Evolutionary conservation across 306 rosid genomes (phyloP).

Genomic region (Quillaja saponaria): DNA sequence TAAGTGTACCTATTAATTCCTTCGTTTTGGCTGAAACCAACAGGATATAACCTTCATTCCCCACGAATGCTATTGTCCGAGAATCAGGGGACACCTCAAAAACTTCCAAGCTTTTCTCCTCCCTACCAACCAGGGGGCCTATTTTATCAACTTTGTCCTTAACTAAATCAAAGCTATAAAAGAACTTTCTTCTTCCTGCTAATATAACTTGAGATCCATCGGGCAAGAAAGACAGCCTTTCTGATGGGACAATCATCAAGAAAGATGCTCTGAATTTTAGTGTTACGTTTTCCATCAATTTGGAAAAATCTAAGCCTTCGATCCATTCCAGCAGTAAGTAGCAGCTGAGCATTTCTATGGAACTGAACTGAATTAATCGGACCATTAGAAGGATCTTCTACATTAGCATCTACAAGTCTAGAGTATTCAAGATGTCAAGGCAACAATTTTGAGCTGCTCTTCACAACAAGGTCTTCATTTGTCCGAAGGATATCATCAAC

Average conservation of each 20-base stretch:
- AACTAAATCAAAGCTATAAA: constrained; percentile 77
- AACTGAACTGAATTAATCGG: constrained; percentile 79
- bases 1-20: constrained; percentile 73
- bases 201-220: constrained; percentile 88
- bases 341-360: constrained; percentile 79
- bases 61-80: constrained; percentile 72
- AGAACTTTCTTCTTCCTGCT: constrained; percentile 81
- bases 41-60: constrained; percentile 92
- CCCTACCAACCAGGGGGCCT: constrained; percentile 92
- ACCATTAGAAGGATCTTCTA: constrained; percentile 67
- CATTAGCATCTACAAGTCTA: constrained; percentile 70
- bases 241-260: constrained; percentile 78
- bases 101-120: constrained; percentile 86
- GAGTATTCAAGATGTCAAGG: constrained; percentile 80
- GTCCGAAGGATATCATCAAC: constrained; percentile 68
- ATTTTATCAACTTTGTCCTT: constrained; percentile 73
- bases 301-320: constrained; percentile 75
- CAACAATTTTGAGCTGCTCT: constrained; percentile 59
- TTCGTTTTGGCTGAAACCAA: constrained; percentile 82
- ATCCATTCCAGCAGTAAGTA: constrained; percentile 84
- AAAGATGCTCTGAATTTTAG: constrained; percentile 84
- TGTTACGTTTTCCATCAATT: constrained; percentile 81
- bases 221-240: constrained; percentile 78
- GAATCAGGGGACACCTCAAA: constrained; percentile 93
- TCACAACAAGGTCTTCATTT: constrained; percentile 74